Base-by-base conservation (phyloP, 805 yeast species). In the Peterozyma xylosa region DNA sequence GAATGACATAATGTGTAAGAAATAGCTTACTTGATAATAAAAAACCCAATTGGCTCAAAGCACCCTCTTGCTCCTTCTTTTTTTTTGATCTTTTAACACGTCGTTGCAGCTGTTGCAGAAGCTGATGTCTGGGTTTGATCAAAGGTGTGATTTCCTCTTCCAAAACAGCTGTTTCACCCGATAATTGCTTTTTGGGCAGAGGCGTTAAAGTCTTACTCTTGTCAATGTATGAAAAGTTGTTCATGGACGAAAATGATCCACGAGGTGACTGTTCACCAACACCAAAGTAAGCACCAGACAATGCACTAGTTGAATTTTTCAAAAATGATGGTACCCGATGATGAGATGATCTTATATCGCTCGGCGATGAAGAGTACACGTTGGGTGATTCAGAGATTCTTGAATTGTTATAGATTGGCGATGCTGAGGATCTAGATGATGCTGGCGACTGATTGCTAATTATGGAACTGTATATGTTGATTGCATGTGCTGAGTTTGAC, bases 1-100 rank as follows among this genome's bases (percentile, higher is more conserved):
- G 64, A n/a, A 78, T 67, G 6, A 76, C 38, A 50, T 69, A 80
- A 50, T 78, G 82, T 9, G 71, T 60, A 15, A 80, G 48, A 46
- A 79, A 84, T 2, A 62, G 52, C 15, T 59, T 59, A 33, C 57
- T 56, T 2, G 51, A 56, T 3, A 68, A 33, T 14, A 63, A 46
- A 11, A 48, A 45, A 11, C 42, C 30, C 13, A 62, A 47, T 41
- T 62, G 67, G 1, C 51, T 49, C 34, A 38, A 42, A 2, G 58
- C 45, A 2, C 59, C 35, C 11, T 50, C 27, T 3, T 43, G 44
- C 35, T 53, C 45, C 7, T 41, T 39, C 14, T 7, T 21, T 21
- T 21, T 21, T 21, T 21, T 21, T 21, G 27, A 5, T 21, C 10
- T 16, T 27, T 16, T 33, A 18, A 3, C 17, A 11, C 16, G 37